Evolutionary conservation across 73 alveolate genomes (phyloP).

Genomic region (Durusdinium trenchii): DNA sequence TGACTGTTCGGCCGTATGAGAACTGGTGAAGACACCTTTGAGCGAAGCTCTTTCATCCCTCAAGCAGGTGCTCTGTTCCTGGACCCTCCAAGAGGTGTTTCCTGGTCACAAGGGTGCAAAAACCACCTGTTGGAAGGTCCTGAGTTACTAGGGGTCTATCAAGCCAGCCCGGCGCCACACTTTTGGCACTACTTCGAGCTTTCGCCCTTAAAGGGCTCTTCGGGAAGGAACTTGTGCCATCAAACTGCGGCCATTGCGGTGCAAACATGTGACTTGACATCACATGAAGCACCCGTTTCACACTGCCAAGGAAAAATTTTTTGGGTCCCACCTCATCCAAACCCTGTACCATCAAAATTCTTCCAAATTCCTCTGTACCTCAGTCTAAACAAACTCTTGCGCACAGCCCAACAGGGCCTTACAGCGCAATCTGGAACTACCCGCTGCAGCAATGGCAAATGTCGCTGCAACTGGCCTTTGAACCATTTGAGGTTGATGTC

Average conservation of each 20-base stretch:
- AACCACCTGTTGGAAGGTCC: too few relatives aligned
- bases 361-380: background rate
- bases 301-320: conserved; percentile 30
- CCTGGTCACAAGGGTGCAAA: too few relatives aligned
- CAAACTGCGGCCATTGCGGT: too few relatives aligned
- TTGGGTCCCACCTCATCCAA: conserved; percentile 60
- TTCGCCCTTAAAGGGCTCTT: conserved; percentile 34
- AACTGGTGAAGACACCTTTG: too few relatives aligned
- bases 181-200: too few relatives aligned
- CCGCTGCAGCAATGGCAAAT: conserved; percentile 21
- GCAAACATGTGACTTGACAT: background rate
- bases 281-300: conserved; percentile 19
- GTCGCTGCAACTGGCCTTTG: conserved; percentile 16
- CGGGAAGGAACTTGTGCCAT: background rate
- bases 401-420: conserved; percentile 29
- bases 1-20: too few relatives aligned
- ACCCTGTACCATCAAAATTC: conserved; percentile 47
- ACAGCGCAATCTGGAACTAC: background rate
- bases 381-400: conserved; percentile 17
- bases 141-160: too few relatives aligned
- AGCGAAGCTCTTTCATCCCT: too few relatives aligned
- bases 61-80: too few relatives aligned
- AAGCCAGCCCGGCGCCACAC: too few relatives aligned
- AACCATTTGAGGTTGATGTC: conserved; percentile 15
- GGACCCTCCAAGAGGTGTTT: too few relatives aligned